Evolutionary conservation across 495 filamentous ascomycete species (phyloP), one percentile per base, ranked within the genome.

Genomic region (Amniculicola lignicola): DNA sequence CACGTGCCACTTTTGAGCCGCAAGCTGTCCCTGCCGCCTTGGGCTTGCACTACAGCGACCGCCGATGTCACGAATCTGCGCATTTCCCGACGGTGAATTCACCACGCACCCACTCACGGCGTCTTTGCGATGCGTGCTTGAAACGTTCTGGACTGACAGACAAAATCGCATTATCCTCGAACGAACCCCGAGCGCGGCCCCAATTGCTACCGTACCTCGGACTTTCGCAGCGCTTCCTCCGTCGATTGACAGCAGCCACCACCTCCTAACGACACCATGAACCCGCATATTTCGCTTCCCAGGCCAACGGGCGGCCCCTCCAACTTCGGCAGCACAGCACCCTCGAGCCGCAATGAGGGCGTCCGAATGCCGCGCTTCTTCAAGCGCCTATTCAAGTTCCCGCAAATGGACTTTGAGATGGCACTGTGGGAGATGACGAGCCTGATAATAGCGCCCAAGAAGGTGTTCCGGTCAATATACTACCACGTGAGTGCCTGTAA

Each of bases 361-460:
- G 63, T 85, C 43, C 65, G 71, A n/a, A 72, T 75, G 62, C 73
- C 73, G n/a, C 69, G 69, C 38, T 75, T 75, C 67, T 74, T 75
- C 65, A 73, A 72, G 51, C 64, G 73, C 15, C 64, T 74, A 5
- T 74, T 74, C 71, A 74, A 74, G 59, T 74, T 74, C 59, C 71
- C 71, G 18, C 69, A 71, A 25, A 74, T 74, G 71, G 71, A 74
- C 53, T 72, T 74, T 40, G 72, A 74, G 62, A 85, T 87, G 81
- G 86, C 85, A 9, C 81, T 86, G 58, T 89, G 85, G 85, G 85
- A 89, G 69, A 89, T 89, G 85, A 85, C 81, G 48, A 79, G 76
- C 51, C 73, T 89, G 44, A 75, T 89, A 59, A 82, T 87, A 58
- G 82, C 84, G 31, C 85, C 85, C 0, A 88, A 88, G 73, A 87